phyloP scores from a whole-genome alignment of 2,329 filamentous ascomycete species.

The Colletotrichum tamarilloi region DNA sequence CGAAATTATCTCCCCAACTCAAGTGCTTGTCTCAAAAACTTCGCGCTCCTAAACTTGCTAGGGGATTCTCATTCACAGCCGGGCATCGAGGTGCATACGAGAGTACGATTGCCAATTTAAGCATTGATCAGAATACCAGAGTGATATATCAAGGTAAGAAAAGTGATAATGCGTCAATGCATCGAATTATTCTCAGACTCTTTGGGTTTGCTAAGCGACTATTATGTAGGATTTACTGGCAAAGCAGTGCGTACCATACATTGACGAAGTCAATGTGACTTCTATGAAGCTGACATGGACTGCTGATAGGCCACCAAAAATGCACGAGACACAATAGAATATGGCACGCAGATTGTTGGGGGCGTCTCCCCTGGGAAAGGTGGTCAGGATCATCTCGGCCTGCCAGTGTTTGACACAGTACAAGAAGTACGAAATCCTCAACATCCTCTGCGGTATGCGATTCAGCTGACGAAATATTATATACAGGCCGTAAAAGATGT shows the following conservation, averaged over 20 bases:
- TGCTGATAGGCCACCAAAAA: constrained; percentile 48
- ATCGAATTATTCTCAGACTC: background rate
- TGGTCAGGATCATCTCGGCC: constrained; percentile 44
- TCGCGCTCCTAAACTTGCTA: background rate
- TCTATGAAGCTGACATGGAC: background rate
- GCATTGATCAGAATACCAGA: constrained; percentile 41
- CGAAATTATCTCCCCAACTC: too few species aligned
- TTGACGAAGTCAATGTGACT: background rate
- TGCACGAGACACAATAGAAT: constrained; percentile 50
- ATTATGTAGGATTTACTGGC: constrained; percentile 49
- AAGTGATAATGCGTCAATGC: too few species aligned
- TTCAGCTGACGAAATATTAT: background rate
- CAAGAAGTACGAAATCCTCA: constrained; percentile 40
- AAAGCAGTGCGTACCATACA: constrained; percentile 43
- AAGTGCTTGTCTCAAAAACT: background rate
- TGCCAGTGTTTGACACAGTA: constrained; percentile 50
- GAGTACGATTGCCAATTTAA: constrained; percentile 45
- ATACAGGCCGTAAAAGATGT: constrained; percentile 46
- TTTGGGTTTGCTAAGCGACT: background rate
- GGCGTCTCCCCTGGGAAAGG: constrained; percentile 52
- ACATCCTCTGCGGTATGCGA: background rate
- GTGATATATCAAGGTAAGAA: constrained; percentile 50
- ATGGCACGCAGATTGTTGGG: constrained; percentile 51
- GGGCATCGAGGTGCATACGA: constrained; percentile 36
- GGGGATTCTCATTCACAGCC: background rate